These are phyloP conservation scores for Grosmannia clavigera DNA, from an alignment of 2,329 filamentous ascomycete genomes.

Conservation along the genomic window DNA sequence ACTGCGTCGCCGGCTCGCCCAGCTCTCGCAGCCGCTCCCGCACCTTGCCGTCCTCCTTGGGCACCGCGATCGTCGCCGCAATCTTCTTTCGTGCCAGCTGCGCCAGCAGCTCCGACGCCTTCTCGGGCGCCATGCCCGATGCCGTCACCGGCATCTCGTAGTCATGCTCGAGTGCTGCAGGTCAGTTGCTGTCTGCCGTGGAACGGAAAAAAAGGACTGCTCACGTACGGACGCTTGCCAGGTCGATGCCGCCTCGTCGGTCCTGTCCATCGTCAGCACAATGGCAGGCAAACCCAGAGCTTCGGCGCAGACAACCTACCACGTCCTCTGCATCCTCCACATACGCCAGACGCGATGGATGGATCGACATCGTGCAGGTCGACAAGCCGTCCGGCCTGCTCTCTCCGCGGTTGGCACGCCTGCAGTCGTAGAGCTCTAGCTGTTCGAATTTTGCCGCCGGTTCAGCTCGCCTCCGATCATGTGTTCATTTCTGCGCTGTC, in stretches of 20 bases:
- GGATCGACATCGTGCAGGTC: conserved; percentile 42
- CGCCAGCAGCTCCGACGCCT: conserved; percentile 70
- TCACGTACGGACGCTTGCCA: conserved; percentile 34
- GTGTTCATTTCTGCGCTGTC: too few relatives aligned
- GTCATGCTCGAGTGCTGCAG: conserved; percentile 54
- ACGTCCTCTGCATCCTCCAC: conserved; percentile 46
- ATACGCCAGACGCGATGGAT: conserved; percentile 84
- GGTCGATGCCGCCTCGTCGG: conserved; percentile 15
- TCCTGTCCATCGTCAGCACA: background rate
- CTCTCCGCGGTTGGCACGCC: background rate
- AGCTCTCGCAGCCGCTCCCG: conserved; percentile 69
- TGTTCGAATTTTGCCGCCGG: background rate
- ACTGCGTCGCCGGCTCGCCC: conserved; percentile 88
- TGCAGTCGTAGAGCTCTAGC: background rate
- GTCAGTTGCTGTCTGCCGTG: too few relatives aligned
- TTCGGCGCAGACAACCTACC: conserved; percentile 30
- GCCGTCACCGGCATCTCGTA: conserved; percentile 61
- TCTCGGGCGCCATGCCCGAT: conserved; percentile 61
- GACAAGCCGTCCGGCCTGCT: background rate
- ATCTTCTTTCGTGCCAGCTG: conserved; percentile 88
- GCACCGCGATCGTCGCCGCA: conserved; percentile 79
- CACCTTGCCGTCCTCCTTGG: conserved; percentile 80
- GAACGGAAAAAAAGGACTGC: background rate
- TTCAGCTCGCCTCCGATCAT: background rate
- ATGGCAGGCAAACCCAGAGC: background rate